Evolutionary conservation across 805 yeast species (phyloP), one percentile per base, ranked within the genome.

Genomic region (Kockiozyma suomiensis): DNA sequence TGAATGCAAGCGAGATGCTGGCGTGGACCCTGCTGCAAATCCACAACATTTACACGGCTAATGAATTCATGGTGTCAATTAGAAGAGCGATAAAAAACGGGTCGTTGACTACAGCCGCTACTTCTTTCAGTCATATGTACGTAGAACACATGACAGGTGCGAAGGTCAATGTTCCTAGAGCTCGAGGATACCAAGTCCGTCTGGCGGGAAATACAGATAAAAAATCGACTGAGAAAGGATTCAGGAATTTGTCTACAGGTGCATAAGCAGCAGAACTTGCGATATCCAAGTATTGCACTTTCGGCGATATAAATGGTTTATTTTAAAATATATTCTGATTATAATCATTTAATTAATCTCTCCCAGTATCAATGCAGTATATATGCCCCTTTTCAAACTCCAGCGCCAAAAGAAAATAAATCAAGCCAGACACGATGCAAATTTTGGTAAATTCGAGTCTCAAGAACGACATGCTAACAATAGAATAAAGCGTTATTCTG

Each of bases 1-100:
- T 78, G 32, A 58, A 72, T 35, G 79, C 79, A 8, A 66, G 67
- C 17, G 81, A 78, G 62, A 78, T 78, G 80, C 70, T 77, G 25
- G 78, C 79, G 1, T 73, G 76, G 70, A 76, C 76, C 47, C 61
- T 76, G 8, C 67, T 78, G 35, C 79, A 76, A 64, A 69, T 70
- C 60, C 79, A 78, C 58, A 78, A 78, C 59, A 50, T 73, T 28
- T 62, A 62, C 21, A 70, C 72, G 0, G 58, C 69, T n/a, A 62
- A 58, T 25, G 13, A 51, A 47, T 73, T 76, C 48, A 72, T 77
- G 56, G 61, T 45, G 4, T 74, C 70, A 4, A 63, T 78, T 3
- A 66, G 75, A 8, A 48, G 19, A 13, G 58, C 75, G 4, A 70
- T 77, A 12, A 66, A 52, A 15, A 52, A 54, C 7, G 76, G 72